Percentiles rank a stretch among this genome's conserved stretches.
These are phyloP conservation scores for Rhizomucor miehei DNA, from an alignment of 371 early-diverging fungal genomes.

Conservation along the genomic window DNA sequence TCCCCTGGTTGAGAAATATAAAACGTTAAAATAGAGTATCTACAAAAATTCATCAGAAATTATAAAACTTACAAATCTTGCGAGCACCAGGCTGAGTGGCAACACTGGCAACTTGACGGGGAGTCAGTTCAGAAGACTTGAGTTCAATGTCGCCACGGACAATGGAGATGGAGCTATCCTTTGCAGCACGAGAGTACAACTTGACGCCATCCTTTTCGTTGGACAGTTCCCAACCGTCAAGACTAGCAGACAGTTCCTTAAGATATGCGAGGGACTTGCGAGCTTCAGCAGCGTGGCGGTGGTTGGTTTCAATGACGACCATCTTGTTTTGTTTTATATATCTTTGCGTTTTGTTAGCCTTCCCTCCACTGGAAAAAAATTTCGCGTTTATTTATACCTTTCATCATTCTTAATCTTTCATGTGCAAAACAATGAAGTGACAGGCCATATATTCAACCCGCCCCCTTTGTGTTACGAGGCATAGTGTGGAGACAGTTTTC, in stretches of 20 bases:
- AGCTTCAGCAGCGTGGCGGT: constrained; percentile 21
- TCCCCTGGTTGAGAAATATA: constrained; percentile 11
- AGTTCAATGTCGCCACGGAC: constrained; percentile 19
- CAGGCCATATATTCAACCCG: too few species aligned
- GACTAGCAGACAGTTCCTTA: constrained; percentile 17
- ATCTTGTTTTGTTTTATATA: neutral
- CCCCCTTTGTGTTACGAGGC: too few species aligned
- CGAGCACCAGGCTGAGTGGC: constrained; percentile 16
- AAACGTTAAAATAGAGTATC: neutral
- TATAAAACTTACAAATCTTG: constrained; percentile 17
- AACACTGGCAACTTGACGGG: constrained; percentile 17
- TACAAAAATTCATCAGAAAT: too few species aligned
- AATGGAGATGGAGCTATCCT: constrained; percentile 5
- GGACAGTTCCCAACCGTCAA: constrained; percentile 14
- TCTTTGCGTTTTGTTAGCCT: too few species aligned
- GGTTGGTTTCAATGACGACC: constrained; percentile 21
- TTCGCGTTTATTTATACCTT: too few species aligned
- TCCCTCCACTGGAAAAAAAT: too few species aligned
- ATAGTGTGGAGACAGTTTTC: too few species aligned
- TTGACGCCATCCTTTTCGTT: constrained; percentile 20
- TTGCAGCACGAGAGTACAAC: constrained; percentile 14
- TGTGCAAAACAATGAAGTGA: too few species aligned
- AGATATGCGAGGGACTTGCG: constrained; percentile 17
- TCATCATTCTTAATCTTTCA: too few species aligned
- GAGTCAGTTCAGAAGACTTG: constrained; percentile 15